Conservation (phyloP, 306 rosid species). For the Rosa multiflora region DNA sequence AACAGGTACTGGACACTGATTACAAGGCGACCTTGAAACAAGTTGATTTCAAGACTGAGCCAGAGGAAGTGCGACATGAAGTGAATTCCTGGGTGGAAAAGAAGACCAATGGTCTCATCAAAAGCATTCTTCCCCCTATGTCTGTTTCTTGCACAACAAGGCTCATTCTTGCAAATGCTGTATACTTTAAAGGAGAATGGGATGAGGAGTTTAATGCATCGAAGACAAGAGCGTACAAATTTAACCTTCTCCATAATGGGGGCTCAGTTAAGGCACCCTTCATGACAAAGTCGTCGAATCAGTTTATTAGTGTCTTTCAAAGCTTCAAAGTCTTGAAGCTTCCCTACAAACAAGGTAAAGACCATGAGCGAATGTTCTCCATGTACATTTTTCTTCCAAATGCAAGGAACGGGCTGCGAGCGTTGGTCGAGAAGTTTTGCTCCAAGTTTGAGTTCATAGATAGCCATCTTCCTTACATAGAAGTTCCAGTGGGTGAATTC, state of each 20-base stretch:
- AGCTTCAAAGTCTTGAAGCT: conserved; percentile 2
- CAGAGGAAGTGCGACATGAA: neutral
- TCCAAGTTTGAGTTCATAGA: neutral
- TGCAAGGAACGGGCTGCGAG: neutral
- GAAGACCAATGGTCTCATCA: neutral
- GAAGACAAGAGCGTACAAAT: neutral
- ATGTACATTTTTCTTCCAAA: neutral
- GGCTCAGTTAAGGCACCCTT: neutral
- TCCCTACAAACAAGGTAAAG: neutral
- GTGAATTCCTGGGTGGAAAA: neutral
- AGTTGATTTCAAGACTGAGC: neutral
- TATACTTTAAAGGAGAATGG: conserved; percentile 5
- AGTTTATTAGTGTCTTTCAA: neutral
- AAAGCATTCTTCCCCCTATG: neutral
- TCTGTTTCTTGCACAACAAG: neutral
- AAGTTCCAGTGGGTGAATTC: neutral
- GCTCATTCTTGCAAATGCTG: neutral
- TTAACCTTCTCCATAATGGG: neutral
- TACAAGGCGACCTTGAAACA: neutral
- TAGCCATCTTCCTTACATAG: neutral
- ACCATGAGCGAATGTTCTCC: neutral
- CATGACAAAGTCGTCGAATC: neutral
- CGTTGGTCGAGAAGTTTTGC: neutral
- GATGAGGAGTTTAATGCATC: neutral
- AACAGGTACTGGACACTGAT: neutral